phyloP scores from a whole-genome alignment of 305 asterid genomes.

The Coffea humblotiana region DNA sequence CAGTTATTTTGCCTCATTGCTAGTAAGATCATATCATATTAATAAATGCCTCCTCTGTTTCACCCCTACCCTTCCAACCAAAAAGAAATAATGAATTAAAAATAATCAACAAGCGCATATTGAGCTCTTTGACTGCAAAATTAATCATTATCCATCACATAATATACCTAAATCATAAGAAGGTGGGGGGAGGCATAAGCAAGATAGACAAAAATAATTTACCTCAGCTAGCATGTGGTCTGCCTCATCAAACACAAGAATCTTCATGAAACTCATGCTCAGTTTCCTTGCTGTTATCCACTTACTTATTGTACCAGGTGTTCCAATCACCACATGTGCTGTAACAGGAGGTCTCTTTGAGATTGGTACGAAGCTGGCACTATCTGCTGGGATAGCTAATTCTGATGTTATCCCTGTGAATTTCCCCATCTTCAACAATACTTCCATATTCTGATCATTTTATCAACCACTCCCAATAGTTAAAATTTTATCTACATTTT shows the following conservation, averaged over 20 bases:
- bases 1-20: not conserved
- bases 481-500: not conserved
- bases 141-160: not conserved
- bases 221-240: conserved; percentile 96
- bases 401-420: conserved; percentile 73
- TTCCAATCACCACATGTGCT: conserved; percentile 84
- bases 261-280: conserved; percentile 70
- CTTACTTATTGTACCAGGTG: conserved; percentile 87
- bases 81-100: not conserved
- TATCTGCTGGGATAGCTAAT: conserved; percentile 65
- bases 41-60: not conserved
- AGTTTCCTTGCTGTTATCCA: conserved; percentile 68
- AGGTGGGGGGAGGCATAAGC: not conserved
- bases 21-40: not conserved
- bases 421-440: conserved; percentile 87
- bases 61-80: not conserved
- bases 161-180: not conserved
- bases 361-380: conserved; percentile 47
- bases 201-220: conserved; percentile 5
- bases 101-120: not conserved
- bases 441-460: conserved; percentile 75
- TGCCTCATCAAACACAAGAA: conserved; percentile 95
- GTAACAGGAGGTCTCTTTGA: conserved; percentile 58
- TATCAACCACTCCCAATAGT: not conserved
- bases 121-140: not conserved